Base-by-base conservation (phyloP, 2,329 filamentous ascomycete genomes). In the Aspergillus flavus region DNA sequence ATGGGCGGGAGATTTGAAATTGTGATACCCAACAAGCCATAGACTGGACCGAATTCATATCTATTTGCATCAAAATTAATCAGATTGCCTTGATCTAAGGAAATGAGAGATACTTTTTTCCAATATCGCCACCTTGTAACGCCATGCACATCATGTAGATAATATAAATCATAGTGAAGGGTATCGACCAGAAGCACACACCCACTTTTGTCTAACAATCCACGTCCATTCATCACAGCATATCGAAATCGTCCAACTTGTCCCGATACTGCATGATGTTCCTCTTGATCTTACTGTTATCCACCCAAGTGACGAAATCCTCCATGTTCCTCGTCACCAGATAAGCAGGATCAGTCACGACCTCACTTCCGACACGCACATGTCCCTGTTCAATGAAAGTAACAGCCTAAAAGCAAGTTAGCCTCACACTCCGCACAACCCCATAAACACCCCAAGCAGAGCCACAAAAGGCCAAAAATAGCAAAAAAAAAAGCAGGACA, bases 271-370 rank as follows among this genome's bases (percentile, higher is more conserved):
- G 92, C 87, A 97, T 89, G 68, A 97, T 96, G 76, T 93, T 95
- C 75, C 91, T 87, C 90, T 96, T 97, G 78, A 98, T 94, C 91
- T 97, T 97, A 79, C 92, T 96, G 64, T 92, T 93, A 72, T 96
- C 92, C 11, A 94, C 90, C 94, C 94, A 98, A 0, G 94, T 97
- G 21, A 98, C 91, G 76, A 96, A 97, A 80, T 98, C 94, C 80
- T 98, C 94, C 86, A 96, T 92, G 65, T 88, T 91, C 68, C 94
- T 85, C 43, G 92, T 95, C 9, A 98, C 93, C 59, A 97, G 79
- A 73, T 93, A 97, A 0, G 93, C 94, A 32, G 93, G 89, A 76
- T 98, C 94, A 2, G 92, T 96, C 30, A 97, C 86, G 1, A 94
- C 91, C 74, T 97, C 93, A 0, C 93, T 94, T 14, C 94, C 94